A percentile compares a stretch with the other conserved stretches of the same genome.
Evolutionary conservation across 2,329 filamentous ascomycete species (phyloP).

Genomic region (Fusarium sp.): DNA sequence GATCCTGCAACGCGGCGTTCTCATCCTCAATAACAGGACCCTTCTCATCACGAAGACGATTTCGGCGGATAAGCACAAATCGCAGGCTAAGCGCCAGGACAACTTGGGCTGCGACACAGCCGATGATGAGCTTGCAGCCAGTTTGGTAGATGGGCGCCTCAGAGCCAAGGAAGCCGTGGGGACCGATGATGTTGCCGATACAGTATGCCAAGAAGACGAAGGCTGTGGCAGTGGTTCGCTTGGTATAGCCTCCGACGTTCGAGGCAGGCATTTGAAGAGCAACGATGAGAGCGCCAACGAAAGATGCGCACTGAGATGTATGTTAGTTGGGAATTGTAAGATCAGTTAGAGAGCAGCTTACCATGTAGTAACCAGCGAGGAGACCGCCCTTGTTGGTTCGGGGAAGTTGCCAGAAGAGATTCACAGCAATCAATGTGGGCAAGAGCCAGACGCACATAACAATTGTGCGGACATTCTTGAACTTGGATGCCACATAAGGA

Average conservation of each 20-base stretch:
- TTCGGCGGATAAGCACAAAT: constrained; percentile 42
- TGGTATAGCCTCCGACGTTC: constrained; percentile 63
- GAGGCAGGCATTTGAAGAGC: constrained; percentile 65
- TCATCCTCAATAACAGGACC: constrained; percentile 38
- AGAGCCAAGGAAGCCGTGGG: constrained; percentile 55
- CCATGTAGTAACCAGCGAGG: constrained; percentile 65
- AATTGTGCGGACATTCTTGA: constrained; percentile 62
- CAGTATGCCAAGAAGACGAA: constrained; percentile 62
- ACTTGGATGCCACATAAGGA: constrained; percentile 62
- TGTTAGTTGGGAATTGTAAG: accelerated
- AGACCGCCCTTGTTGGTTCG: constrained; percentile 58
- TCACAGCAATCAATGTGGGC: constrained; percentile 63
- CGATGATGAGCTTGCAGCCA: constrained; percentile 58
- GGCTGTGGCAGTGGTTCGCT: constrained; percentile 59
- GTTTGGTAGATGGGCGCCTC: constrained; percentile 65
- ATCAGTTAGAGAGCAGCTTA: constrained; percentile 8
- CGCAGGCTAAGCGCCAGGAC: constrained; percentile 36
- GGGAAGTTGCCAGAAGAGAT: constrained; percentile 63
- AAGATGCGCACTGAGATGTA: constrained; percentile 52
- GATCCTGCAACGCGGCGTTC: constrained; percentile 40
- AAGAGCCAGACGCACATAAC: constrained; percentile 65
- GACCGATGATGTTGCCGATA: constrained; percentile 45
- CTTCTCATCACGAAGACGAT: constrained; percentile 40
- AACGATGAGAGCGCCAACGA: constrained; percentile 65
- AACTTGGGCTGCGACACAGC: constrained; percentile 41